phyloP scores from a whole-genome alignment of 768 basidiomycete species.

The Xerocomus spinulosus region DNA sequence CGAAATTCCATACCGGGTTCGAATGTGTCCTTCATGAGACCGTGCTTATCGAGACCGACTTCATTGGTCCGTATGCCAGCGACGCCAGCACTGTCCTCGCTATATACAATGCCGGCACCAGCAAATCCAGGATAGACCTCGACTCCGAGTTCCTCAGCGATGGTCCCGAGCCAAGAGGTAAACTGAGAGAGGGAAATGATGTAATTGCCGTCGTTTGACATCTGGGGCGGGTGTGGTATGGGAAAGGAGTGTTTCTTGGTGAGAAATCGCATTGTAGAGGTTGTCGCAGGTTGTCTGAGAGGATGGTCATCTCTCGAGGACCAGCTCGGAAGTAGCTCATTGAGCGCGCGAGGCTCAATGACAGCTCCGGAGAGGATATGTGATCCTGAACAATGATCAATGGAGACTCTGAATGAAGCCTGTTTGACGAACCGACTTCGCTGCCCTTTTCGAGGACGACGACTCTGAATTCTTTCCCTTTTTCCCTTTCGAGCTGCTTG shows the following conservation, averaged over 20 bases:
- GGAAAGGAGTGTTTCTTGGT: constrained; percentile 66
- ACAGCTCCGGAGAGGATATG: constrained; percentile 97
- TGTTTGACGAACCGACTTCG: constrained; percentile 70
- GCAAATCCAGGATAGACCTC: constrained; percentile 98
- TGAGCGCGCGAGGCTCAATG: constrained; percentile 85
- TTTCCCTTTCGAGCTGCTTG: constrained; percentile 85
- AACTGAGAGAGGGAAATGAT: constrained; percentile 86
- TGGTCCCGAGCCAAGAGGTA: constrained; percentile 80
- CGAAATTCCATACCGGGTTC: constrained; percentile 97
- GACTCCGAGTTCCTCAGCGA: constrained; percentile 85
- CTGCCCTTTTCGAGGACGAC: constrained; percentile 93
- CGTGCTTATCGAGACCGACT: constrained; percentile 79
- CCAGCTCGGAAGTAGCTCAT: constrained; percentile 91
- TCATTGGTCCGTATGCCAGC: constrained; percentile 87
- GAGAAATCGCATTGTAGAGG: constrained; percentile 81
- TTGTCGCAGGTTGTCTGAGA: constrained; percentile 71
- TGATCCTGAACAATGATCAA: constrained; percentile 52
- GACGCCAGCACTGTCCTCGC: constrained; percentile 40
- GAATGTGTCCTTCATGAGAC: constrained; percentile 76
- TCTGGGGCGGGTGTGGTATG: constrained; percentile 94
- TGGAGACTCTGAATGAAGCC: background rate
- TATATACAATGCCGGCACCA: constrained; percentile 77
- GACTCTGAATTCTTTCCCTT: constrained; percentile 77
- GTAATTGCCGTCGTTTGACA: constrained; percentile 93
- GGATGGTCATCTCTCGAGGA: constrained; percentile 62